Conservation (phyloP, 108 stramenopile genomes). For the Aurantiochytrium sp. region DNA sequence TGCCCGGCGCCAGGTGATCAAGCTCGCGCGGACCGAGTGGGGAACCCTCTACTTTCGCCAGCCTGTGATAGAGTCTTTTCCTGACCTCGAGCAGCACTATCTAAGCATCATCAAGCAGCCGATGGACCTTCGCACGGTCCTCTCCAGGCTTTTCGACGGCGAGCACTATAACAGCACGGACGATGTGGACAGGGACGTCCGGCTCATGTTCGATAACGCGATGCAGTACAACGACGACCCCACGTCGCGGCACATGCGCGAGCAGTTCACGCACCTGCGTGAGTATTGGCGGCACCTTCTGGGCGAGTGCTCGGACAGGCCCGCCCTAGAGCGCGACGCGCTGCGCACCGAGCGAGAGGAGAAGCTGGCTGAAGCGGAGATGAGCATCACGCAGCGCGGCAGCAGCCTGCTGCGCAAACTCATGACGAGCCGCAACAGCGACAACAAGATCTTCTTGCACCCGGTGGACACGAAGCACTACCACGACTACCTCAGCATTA, state of each 20-base stretch:
- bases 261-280: neutral
- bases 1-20: neutral
- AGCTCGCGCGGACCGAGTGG: neutral
- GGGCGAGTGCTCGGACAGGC: neutral
- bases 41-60: neutral
- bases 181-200: slow-evolving; percentile 16
- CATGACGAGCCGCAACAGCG: neutral
- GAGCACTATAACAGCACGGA: neutral
- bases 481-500: neutral
- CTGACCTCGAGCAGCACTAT: neutral
- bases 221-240: neutral
- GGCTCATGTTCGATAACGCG: neutral
- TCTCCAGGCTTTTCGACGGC: neutral
- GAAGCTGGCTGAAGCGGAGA: neutral
- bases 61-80: slow-evolving; percentile 16
- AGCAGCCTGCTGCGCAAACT: neutral
- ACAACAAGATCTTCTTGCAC: neutral
- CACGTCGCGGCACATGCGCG: neutral
- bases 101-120: neutral
- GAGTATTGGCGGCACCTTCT: slow-evolving; percentile 18
- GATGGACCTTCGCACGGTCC: slow-evolving; percentile 24
- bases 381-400: neutral
- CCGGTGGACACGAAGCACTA: neutral
- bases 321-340: neutral
- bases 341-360: neutral